These are phyloP conservation scores for Lablab purpureus DNA, from an alignment of 306 rosid genomes.

Conservation along the genomic window DNA sequence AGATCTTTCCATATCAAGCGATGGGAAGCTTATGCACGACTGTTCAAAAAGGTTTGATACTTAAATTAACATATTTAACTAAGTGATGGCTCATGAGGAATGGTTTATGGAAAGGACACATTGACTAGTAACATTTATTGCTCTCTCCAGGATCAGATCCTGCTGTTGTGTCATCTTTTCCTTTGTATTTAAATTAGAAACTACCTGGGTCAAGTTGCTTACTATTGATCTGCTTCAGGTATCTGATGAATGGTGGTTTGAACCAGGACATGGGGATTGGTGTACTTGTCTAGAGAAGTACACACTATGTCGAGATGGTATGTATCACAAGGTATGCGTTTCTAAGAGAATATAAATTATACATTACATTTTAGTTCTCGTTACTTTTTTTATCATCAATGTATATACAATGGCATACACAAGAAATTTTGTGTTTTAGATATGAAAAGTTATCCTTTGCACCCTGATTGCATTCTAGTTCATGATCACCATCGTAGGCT, in stretches of 20 bases:
- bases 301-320: slow-evolving; percentile 88
- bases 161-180: slow-evolving; percentile 34
- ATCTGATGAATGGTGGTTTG: slow-evolving; percentile 96
- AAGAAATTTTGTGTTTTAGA: neutral
- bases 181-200: neutral
- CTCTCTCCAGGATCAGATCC: neutral
- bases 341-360: slow-evolving; percentile 20
- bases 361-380: slow-evolving; percentile 1
- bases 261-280: slow-evolving; percentile 99
- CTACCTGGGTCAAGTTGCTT: slow-evolving; percentile 11
- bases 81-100: slow-evolving; percentile 7
- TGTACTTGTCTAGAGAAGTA: slow-evolving; percentile 88
- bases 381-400: slow-evolving; percentile 33
- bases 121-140: slow-evolving; percentile 24
- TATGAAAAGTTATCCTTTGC: slow-evolving; percentile 21
- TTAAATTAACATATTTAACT: slow-evolving; percentile 24
- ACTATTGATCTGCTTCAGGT: slow-evolving; percentile 61
- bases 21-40: slow-evolving; percentile 91
- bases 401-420: slow-evolving; percentile 19
- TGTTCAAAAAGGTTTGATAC: slow-evolving; percentile 78
- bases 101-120: slow-evolving; percentile 5
- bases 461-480: slow-evolving; percentile 19
- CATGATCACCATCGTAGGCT: slow-evolving; percentile 14
- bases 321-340: slow-evolving; percentile 90
- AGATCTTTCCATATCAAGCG: slow-evolving; percentile 82